A percentile compares a stretch with the other conserved stretches of the same genome.
Conservation (phyloP, 352 stramenopile genomes). For the Globisporangium acanthophoron region DNA sequence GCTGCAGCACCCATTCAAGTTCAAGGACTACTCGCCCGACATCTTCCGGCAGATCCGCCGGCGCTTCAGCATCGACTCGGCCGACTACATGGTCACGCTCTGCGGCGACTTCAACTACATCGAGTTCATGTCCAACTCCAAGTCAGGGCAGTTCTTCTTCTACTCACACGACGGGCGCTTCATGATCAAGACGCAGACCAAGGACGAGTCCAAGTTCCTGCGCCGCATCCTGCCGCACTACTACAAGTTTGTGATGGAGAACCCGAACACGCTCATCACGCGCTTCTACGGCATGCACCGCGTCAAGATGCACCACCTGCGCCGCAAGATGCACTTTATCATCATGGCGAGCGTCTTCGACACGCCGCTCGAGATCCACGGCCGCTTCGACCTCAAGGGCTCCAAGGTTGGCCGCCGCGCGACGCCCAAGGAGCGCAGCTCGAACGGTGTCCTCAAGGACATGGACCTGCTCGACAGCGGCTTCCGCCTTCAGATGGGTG, state of each 20-base stretch:
- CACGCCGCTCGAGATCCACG: constrained; percentile 90
- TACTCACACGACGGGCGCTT: constrained; percentile 96
- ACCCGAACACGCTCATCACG: constrained; percentile 96
- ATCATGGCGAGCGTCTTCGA: constrained; percentile 98
- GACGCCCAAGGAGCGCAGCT: constrained; percentile 44
- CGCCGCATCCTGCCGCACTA: constrained; percentile 96
- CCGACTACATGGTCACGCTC: constrained; percentile 91
- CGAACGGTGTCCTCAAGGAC: constrained; percentile 85
- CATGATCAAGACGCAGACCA: constrained; percentile 99
- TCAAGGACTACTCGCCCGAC: constrained; percentile 91
- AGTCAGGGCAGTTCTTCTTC: constrained; percentile 99
- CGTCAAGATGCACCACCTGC: constrained; percentile 96
- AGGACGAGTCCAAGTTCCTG: constrained; percentile 98
- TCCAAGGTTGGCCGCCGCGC: constrained; percentile 82
- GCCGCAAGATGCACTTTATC: constrained; percentile 91
- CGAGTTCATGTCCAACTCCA: constrained; percentile 98
- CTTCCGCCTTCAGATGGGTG: constrained; percentile 83
- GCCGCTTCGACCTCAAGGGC: constrained; percentile 88
- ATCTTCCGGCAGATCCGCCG: constrained; percentile 80
- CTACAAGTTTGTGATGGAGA: constrained; percentile 96
- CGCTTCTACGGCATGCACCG: constrained; percentile 98
- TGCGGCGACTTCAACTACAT: constrained; percentile 96
- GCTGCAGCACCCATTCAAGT: constrained; percentile 84
- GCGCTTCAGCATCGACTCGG: constrained; percentile 69
- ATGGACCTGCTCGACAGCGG: constrained; percentile 86